Conservation (phyloP, 2,329 filamentous ascomycete species). For the Pestalotiopsis sp. region DNA sequence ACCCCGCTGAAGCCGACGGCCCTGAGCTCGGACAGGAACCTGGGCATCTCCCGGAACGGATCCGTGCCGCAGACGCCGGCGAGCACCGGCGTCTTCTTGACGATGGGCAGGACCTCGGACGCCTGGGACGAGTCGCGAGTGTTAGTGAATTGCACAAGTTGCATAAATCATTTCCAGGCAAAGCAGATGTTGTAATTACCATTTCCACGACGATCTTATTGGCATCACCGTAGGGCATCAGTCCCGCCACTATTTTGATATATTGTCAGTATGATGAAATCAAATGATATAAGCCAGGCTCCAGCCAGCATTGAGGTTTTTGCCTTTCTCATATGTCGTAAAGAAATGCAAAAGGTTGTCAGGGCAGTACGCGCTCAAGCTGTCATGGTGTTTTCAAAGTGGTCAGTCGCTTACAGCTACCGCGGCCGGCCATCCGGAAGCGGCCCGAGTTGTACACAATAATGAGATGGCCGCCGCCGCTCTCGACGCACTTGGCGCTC, state of each 20-base stretch:
- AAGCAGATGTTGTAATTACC: conserved; percentile 37
- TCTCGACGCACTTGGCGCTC: conserved; percentile 71
- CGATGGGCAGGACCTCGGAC: conserved; percentile 66
- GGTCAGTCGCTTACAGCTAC: conserved; percentile 42
- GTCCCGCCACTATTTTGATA: conserved; percentile 56
- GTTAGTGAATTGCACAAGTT: background rate
- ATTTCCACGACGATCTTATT: conserved; percentile 72
- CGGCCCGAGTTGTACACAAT: conserved; percentile 74
- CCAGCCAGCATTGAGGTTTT: no score
- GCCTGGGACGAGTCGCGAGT: conserved; percentile 41
- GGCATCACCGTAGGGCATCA: conserved; percentile 74
- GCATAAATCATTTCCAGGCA: background rate
- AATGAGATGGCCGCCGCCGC: conserved; percentile 69
- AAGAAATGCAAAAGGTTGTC: background rate
- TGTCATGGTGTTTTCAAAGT: background rate
- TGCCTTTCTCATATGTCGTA: background rate
- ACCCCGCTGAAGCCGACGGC: conserved; percentile 68
- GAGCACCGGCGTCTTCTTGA: conserved; percentile 65
- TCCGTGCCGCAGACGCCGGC: conserved; percentile 74
- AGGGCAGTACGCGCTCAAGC: background rate
- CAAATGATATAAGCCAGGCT: background rate
- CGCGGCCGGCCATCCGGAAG: conserved; percentile 73
- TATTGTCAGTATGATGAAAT: background rate
- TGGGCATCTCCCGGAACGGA: conserved; percentile 64
- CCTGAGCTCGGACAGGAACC: conserved; percentile 62